Base-by-base conservation (phyloP, 495 filamentous ascomycete genomes). In the Cercophora sp. region DNA sequence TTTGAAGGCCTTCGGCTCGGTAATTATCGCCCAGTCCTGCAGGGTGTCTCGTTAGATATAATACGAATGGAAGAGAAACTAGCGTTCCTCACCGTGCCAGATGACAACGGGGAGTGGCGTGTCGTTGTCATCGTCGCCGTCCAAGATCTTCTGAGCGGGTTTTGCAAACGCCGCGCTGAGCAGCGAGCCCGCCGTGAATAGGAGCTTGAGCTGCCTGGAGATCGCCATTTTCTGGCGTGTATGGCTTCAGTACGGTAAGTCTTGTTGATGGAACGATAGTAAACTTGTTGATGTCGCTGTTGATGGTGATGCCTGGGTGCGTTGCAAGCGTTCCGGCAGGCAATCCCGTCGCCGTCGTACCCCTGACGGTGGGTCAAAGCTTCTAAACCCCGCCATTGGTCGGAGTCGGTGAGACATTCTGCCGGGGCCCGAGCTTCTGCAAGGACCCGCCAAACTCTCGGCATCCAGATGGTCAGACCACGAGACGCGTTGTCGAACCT, bases 71-170 rank as follows among this genome's bases (percentile, higher is more conserved):
- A 27, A 13, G n/a, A n/a, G n/a, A n/a, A n/a, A n/a, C n/a, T n/a
- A n/a, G n/a, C n/a, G n/a, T n/a, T n/a, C 20, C 31, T 87, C 78
- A 59, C 88, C 91, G 67, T 98, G 93, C 93, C 93, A 98, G 63
- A 97, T 87, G 11, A 98, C 79, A 15, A 98, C 74, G 0, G 93
- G 93, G 27, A 94, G 78, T 4, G 88, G 88, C 1, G 76, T 80
- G 52, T 80, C 78, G 59, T 77, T 66, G 11, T 67, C 65, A 39
- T 72, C 69, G 59, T 59, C 60, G 31, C 55, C 52, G 15, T 43
- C 42, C 11, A 47, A 37, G 2, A 13, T 54, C 39, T 55, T 54
- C 9, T 51, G 34, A 4, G 61, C 10, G 8, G 65, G 63, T 16
- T 54, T 59, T 13, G 67, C 65, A 5, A 66, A 23, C 4, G 61